Base-by-base conservation (phyloP, 805 yeast species). In the Teunomyces pallodes region DNA sequence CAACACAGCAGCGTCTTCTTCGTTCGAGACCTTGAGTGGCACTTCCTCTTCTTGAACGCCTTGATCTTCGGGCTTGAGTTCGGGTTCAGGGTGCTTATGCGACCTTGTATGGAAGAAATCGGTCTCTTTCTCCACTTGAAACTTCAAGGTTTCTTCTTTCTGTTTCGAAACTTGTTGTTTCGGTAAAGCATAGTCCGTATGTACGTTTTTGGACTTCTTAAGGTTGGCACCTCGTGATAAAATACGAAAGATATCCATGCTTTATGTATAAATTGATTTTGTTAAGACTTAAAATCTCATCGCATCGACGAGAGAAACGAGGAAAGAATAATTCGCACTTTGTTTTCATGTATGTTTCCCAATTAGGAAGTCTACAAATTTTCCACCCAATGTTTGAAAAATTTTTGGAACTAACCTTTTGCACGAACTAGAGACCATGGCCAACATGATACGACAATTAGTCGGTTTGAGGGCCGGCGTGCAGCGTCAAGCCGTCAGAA, bases 241-340 rank as follows among this genome's bases (percentile, higher is more conserved):
- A 2, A 94, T 83, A 58, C 88, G 76, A 65, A 92, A 94, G 51
- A 92, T 86, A 71, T 92, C 99, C 97, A 90, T 90, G 27, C 16
- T 13, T 32, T 8, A 5, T 13, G 33, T 10, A 30, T 13, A 8
- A 31, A 16, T 28, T 27, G 32, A n/a, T 33, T 14, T 16, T 13
- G 17, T 13, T 26, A 12, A 16, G 12, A 29, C 14, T 4, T 42
- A 7, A 16, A 41, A 42, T 42, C 49, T 29, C 47, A 42, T 50
- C 52, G 49, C 49, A 26, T 24, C n/a, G 24, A 5, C n/a, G 16
- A 6, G 27, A 3, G 13, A 12, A 7, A 7, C 10, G 7, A 10
- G 39, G n/a, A 16, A 12, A 9, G 28, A 20, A 20, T 20, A 20
- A n/a, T 36, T 17, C 39, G 39, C 39, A 36, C 26, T 17, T 14